Evolutionary conservation across 2,329 filamentous ascomycete genomes (phyloP), one percentile per base, ranked within the genome.

Genomic region (Aureobasidium mangrovei): DNA sequence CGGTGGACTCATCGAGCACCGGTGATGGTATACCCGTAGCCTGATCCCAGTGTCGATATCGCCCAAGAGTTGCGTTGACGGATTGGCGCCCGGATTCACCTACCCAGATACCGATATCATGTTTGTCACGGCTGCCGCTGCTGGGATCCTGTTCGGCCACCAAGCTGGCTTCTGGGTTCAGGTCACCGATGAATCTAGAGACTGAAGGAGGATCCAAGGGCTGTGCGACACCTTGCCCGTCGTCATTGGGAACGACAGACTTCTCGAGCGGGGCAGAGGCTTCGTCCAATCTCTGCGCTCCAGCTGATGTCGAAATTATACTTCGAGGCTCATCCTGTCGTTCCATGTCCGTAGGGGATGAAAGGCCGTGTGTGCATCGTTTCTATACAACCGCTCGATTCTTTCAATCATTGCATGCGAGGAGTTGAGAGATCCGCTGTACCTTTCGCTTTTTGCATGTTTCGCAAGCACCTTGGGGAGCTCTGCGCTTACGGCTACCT

Each of bases 131-230:
- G 35, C 49, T 47, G 46, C 57, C 57, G 57, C 35, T 56, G 40
- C 47, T 52, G 54, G 54, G 41, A 54, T 58, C 41, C 39, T 58
- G 56, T 42, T 56, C 49, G 9, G 73, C 69, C 48, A 74, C 63
- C 32, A 77, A 64, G 7, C 72, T 70, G n/a, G 73, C 69, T 58
- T 75, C 73, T 4, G 74, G 74, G 38, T 71, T 72, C 53, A 75
- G 61, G 55, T 76, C 74, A 51, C 73, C 72, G 41, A 74, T 60
- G 56, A 75, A 75, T 48, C 71, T 70, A 18, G 41, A 43, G 8
- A 31, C 38, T 7, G 47, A 51, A 12, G 47, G 38, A 33, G 28
- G 47, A 4, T 51, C 47, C 7, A 35, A 24, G 42, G 47, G 38
- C 12, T 38, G 47, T n/a, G 47, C 18, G 29, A 24, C 24, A 18